These are phyloP conservation scores for Epichloe brachyelytri DNA, from an alignment of 2,329 filamentous ascomycete species.

Conservation along the genomic window DNA sequence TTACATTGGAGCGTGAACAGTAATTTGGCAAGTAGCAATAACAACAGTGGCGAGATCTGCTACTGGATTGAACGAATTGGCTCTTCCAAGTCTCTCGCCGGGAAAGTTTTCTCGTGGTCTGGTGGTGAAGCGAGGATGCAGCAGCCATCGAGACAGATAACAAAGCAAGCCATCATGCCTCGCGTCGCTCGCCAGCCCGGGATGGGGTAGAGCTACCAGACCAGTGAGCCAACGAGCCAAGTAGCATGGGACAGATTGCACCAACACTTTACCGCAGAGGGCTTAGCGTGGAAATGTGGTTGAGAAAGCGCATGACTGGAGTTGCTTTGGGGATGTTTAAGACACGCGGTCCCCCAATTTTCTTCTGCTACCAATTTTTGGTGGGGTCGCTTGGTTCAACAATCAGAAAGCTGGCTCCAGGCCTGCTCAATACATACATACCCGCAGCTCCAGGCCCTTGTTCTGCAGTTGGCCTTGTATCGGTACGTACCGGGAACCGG, in stretches of 20 bases:
- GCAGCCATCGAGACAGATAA: too few species aligned
- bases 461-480: neutral
- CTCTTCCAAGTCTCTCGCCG: too few species aligned
- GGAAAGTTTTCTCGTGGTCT: too few species aligned
- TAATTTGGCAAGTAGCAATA: too few species aligned
- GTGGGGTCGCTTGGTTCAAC: conserved; percentile 24
- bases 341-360: conserved; percentile 19
- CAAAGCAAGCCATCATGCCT: too few species aligned
- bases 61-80: too few species aligned
- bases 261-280: conserved; percentile 5
- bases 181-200: too few species aligned
- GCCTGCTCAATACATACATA: conserved; percentile 10
- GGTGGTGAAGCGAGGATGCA: too few species aligned
- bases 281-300: conserved; percentile 13
- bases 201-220: neutral
- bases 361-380: conserved; percentile 18
- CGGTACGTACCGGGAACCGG: conserved; percentile 1
- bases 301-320: conserved; percentile 7
- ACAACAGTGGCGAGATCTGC: too few species aligned
- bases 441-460: conserved; percentile 7
- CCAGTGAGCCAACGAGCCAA: neutral
- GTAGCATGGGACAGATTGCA: neutral
- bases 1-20: too few species aligned
- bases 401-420: conserved; percentile 14
- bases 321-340: conserved; percentile 1